phyloP scores from a whole-genome alignment of 306 rosid species.

The Malus sieversii region DNA sequence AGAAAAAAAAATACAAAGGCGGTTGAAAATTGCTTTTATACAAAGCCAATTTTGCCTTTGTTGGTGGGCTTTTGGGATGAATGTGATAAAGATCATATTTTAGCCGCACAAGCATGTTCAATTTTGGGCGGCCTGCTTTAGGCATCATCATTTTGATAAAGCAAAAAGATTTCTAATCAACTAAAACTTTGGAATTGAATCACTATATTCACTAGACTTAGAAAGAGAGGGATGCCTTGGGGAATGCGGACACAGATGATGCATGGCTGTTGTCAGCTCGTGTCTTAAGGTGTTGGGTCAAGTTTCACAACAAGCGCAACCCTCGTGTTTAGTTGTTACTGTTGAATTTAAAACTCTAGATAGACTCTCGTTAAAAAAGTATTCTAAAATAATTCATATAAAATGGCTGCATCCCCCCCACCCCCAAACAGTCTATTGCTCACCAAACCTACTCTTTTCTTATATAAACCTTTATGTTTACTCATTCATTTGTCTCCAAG shows the following conservation, averaged over 20 bases:
- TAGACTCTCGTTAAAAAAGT: too few species aligned
- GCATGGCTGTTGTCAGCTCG: too few species aligned
- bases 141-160: neutral
- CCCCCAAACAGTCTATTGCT: neutral
- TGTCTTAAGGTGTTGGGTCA: too few species aligned
- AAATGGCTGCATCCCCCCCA: too few species aligned
- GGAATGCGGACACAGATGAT: too few species aligned
- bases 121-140: neutral
- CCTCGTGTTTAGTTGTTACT: too few species aligned
- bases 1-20: too few species aligned
- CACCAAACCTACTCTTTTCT: constrained; percentile 5
- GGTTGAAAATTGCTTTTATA: neutral
- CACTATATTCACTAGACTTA: too few species aligned
- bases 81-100: neutral
- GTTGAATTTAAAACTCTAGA: too few species aligned
- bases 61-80: neutral
- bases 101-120: neutral
- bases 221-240: too few species aligned
- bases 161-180: neutral
- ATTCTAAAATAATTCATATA: too few species aligned
- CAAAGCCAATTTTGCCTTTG: neutral
- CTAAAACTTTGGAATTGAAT: neutral
- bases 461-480: neutral
- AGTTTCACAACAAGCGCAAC: too few species aligned
- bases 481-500: neutral